Conservation (phyloP, 495 filamentous ascomycete species). For the Lophiostoma macrostomum region DNA sequence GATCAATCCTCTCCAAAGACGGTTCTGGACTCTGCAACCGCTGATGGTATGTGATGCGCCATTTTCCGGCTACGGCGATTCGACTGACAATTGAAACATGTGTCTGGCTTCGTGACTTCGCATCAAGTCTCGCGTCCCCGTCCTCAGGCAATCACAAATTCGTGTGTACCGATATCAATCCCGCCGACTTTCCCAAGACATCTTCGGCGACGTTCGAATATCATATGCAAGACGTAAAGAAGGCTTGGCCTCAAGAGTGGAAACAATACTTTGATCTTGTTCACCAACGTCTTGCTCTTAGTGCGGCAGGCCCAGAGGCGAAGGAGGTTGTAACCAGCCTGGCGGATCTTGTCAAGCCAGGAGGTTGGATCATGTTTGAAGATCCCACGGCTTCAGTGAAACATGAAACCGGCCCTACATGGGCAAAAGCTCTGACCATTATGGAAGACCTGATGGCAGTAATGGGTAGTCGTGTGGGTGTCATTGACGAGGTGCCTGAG, state of each 20-base stretch:
- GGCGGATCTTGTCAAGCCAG: conserved; percentile 11
- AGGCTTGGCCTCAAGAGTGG: conserved; percentile 14
- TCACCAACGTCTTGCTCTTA: conserved; percentile 15
- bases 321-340: conserved; percentile 3
- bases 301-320: neutral
- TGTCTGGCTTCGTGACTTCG: conserved; percentile 1
- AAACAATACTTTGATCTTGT: conserved; percentile 15
- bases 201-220: neutral
- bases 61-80: neutral
- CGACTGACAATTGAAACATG: neutral
- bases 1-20: neutral
- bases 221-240: conserved; percentile 9
- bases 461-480: neutral
- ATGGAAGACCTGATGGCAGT: neutral
- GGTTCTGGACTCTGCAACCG: conserved; percentile 4
- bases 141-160: neutral
- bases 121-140: neutral
- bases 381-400: neutral
- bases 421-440: neutral
- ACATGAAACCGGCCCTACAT: neutral
- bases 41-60: neutral
- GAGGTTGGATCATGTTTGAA: conserved; percentile 23
- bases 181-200: neutral
- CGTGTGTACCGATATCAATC: conserved; percentile 1
- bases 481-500: neutral